phyloP scores from a whole-genome alignment of 2,329 filamentous ascomycete species.

The Penicillium brevicompactum region DNA sequence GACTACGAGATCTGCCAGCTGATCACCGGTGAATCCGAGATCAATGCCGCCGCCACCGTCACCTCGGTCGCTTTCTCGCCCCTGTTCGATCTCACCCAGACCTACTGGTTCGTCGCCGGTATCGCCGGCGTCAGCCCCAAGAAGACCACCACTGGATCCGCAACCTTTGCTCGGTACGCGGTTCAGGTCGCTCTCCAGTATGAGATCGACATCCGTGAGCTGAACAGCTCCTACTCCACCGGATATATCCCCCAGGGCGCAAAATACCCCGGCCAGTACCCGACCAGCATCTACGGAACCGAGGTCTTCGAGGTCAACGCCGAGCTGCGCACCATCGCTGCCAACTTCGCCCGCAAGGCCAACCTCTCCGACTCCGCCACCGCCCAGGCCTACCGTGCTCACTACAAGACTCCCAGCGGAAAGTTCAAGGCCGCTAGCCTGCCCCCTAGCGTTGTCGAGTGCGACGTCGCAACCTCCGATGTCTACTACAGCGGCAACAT shows the following conservation, averaged over 20 bases:
- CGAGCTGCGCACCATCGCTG: constrained; percentile 58
- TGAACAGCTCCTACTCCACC: constrained; percentile 65
- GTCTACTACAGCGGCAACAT: constrained; percentile 69
- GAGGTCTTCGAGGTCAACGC: constrained; percentile 70
- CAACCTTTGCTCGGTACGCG: constrained; percentile 69
- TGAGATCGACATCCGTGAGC: constrained; percentile 71
- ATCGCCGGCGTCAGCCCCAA: constrained; percentile 76
- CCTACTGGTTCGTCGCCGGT: constrained; percentile 72
- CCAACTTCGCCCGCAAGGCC: constrained; percentile 54
- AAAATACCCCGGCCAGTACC: constrained; percentile 58
- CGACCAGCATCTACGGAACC: constrained; percentile 64
- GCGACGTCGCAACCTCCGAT: constrained; percentile 70
- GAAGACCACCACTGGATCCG: constrained; percentile 64
- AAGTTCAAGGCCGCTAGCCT: constrained; percentile 47
- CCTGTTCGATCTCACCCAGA: constrained; percentile 64
- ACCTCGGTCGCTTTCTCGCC: constrained; percentile 64
- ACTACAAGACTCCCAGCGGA: constrained; percentile 46
- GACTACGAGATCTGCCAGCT: constrained; percentile 67
- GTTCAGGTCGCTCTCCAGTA: constrained; percentile 76
- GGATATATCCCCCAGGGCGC: constrained; percentile 70
- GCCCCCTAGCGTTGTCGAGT: constrained; percentile 61
- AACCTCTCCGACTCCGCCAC: constrained; percentile 55
- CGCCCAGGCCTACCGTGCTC: constrained; percentile 56
- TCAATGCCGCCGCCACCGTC: constrained; percentile 72
- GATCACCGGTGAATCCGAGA: constrained; percentile 69